These are phyloP conservation scores for Mucor plumbeus DNA, from an alignment of 371 early-diverging fungal genomes.

Conservation along the genomic window DNA sequence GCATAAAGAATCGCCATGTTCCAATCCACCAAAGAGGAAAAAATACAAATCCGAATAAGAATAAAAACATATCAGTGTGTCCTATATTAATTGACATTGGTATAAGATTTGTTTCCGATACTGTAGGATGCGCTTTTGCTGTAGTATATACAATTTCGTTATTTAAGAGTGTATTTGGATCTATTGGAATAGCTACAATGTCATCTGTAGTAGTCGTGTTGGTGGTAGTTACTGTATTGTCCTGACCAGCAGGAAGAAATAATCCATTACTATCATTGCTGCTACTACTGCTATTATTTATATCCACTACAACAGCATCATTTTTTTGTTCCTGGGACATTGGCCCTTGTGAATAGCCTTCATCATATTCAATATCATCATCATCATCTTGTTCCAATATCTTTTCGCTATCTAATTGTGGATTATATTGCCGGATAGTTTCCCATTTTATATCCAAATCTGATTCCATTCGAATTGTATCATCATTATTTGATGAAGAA, in stretches of 20 bases:
- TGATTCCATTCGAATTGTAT: background rate
- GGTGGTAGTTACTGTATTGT: background rate
- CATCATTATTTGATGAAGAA: background rate
- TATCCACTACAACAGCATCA: background rate
- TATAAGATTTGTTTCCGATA: background rate
- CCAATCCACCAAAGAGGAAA: conserved; percentile 37
- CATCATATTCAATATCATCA: background rate
- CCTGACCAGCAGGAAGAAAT: conserved; percentile 14
- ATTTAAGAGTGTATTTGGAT: background rate
- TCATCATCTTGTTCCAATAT: background rate
- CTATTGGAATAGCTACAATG: background rate
- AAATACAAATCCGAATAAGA: conserved; percentile 34
- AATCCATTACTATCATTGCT: background rate
- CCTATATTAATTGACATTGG: background rate
- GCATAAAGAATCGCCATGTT: conserved; percentile 18
- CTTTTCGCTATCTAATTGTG: conserved; percentile 8
- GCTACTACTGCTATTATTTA: background rate
- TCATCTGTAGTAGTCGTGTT: too few species aligned
- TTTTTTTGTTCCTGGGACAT: background rate
- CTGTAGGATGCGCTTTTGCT: background rate
- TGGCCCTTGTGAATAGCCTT: background rate
- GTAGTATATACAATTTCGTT: background rate
- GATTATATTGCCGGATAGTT: background rate
- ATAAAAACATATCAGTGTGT: conserved; percentile 16
- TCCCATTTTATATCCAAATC: conserved; percentile 12